Percentiles rank a stretch among this genome's conserved stretches.
phyloP scores from a whole-genome alignment of 1,284 basidiomycete species.

The Gomphus sp. region DNA sequence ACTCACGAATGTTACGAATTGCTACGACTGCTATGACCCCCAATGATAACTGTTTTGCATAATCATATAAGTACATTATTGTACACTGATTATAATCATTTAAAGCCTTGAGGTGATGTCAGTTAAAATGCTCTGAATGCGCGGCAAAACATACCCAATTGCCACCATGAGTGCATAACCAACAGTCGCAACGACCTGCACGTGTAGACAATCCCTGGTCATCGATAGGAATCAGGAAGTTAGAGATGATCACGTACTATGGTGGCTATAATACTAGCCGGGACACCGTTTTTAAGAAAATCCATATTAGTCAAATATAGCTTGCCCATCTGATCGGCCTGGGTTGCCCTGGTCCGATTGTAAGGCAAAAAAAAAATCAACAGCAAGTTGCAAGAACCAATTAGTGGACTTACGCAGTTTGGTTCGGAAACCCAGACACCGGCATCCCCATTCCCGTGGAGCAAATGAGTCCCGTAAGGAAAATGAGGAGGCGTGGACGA shows the following conservation, averaged over 20 bases:
- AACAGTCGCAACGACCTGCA: constrained; percentile 70
- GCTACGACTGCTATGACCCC: neutral
- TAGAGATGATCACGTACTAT: constrained; percentile 39
- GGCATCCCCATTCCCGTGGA: constrained; percentile 98
- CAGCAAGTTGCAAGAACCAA: neutral
- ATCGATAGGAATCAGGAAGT: constrained; percentile 3
- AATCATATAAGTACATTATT: neutral
- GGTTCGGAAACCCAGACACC: constrained; percentile 95
- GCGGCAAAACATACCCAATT: constrained; percentile 38
- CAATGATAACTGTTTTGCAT: neutral
- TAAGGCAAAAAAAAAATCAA: constrained; percentile 16
- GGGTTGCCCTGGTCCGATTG: constrained; percentile 57
- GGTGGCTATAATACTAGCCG: constrained; percentile 82
- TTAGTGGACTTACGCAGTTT: constrained; percentile 68
- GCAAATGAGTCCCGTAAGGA: constrained; percentile 88
- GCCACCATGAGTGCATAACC: constrained; percentile 71
- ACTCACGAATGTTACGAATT: neutral
- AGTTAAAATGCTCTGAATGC: neutral
- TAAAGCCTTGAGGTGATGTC: neutral
- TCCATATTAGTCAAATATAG: constrained; percentile 79
- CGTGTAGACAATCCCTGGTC: constrained; percentile 7
- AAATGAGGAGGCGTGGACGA: constrained; percentile 77
- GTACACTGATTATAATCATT: neutral
- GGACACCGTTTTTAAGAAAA: constrained; percentile 91
- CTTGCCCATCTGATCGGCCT: constrained; percentile 93